Conservation (phyloP, 352 stramenopile species). For the Phytophthora ohioensis region DNA sequence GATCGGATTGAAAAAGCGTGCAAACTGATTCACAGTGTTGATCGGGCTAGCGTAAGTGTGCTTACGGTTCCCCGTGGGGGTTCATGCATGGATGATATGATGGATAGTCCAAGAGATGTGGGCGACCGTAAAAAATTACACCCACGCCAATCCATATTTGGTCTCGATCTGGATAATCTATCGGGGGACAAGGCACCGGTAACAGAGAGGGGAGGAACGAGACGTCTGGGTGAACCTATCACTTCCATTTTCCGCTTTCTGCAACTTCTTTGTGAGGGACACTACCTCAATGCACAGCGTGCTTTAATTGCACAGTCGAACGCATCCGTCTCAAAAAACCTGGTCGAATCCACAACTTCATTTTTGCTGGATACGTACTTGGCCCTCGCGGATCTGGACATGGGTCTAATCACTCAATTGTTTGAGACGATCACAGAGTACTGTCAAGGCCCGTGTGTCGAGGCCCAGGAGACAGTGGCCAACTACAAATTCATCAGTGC, state of each 20-base stretch:
- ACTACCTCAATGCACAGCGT: conserved; percentile 72
- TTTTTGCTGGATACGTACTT: conserved; percentile 76
- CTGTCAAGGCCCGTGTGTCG: conserved; percentile 77
- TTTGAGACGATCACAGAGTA: conserved; percentile 85
- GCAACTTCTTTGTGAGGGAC: conserved; percentile 76
- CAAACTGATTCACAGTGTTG: conserved; percentile 49
- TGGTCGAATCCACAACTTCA: conserved; percentile 72
- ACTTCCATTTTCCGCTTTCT: conserved; percentile 77
- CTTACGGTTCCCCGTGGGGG: background rate
- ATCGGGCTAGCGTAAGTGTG: conserved; percentile 31
- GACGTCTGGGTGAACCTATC: conserved; percentile 32
- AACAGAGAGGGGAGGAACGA: conserved; percentile 25
- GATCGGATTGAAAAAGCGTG: conserved; percentile 58
- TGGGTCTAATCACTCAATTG: conserved; percentile 69
- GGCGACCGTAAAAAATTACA: conserved; percentile 20
- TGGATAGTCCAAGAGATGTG: conserved; percentile 6
- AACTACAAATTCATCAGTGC: conserved; percentile 84
- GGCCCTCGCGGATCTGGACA: conserved; percentile 54
- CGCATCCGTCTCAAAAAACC: conserved; percentile 44
- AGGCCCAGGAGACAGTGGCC: conserved; percentile 75
- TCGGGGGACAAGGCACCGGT: conserved; percentile 2
- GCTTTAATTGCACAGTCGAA: conserved; percentile 60
- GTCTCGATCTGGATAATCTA: conserved; percentile 13
- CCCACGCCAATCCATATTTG: conserved; percentile 34
- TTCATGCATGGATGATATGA: background rate